Base-by-base conservation (phyloP, 495 filamentous ascomycete genomes). In the Staphylotrichum longicolle region DNA sequence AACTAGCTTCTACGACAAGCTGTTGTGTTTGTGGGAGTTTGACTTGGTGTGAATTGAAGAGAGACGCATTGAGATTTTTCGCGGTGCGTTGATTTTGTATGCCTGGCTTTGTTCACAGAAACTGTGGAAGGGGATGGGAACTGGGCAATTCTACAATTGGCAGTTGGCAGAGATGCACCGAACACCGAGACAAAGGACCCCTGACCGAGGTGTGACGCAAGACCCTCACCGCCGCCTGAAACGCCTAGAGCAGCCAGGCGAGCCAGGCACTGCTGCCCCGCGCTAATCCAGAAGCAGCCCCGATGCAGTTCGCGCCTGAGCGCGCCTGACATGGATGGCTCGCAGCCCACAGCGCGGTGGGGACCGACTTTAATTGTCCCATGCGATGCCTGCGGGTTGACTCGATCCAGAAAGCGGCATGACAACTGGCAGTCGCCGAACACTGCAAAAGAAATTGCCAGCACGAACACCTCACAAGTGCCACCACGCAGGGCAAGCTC, bases 1-100 rank as follows among this genome's bases (percentile, higher is more conserved):
- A 33, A 93, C 90, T 30, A 96, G 92, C 74, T 96, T 96, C 68
- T 96, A 96, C 70, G 91, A 96, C 75, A 84, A 81, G 66, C 74
- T 89, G 58, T 65, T 96, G 14, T 95, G 88, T 74, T 64, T 92
- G n/a, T 97, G 93, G 93, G 75, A 79, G 49, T 73, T 81, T 65
- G 74, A 69, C 4, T 35, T 57, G 39, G 51, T 10, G 0, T 48
- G 20, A 55, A 49, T 39, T 39, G 37, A 2, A 39, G 1, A 39
- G 5, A 39, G 10, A 39, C 10, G 10, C 6, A 10, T 39, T 39
- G 37, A 39, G 37, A 39, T 1, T 2, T 6, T 7, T 10, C 37
- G n/a, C 10, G 6, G 30, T 46, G 41, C 3, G n/a, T 1, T 20
- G 39, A 8, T n/a, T 51, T 39, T 27, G 20, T 27, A 27, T 27